These are phyloP conservation scores for Colletotrichum sojae DNA, from an alignment of 2,329 filamentous ascomycete species.

Conservation along the genomic window DNA sequence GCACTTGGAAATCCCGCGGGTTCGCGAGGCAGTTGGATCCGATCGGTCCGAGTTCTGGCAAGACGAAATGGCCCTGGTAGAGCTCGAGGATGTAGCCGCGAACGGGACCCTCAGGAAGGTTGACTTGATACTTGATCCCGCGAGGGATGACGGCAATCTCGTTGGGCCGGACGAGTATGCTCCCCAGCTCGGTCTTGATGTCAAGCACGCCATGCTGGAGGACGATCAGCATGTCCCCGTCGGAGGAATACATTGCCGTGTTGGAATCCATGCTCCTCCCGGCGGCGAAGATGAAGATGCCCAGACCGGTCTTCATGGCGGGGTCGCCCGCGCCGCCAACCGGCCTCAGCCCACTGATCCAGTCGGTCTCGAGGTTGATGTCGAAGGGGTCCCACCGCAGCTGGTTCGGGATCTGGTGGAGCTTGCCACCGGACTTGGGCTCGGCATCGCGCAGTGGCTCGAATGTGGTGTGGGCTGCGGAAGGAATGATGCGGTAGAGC, in stretches of 20 bases:
- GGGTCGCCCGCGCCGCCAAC: constrained; percentile 80
- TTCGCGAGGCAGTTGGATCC: constrained; percentile 79
- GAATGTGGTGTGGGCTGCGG: constrained; percentile 63
- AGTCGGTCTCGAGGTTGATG: constrained; percentile 61
- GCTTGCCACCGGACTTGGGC: constrained; percentile 63
- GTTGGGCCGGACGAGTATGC: constrained; percentile 71
- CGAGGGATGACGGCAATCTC: constrained; percentile 76
- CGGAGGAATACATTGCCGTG: constrained; percentile 79
- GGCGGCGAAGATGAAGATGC: constrained; percentile 78
- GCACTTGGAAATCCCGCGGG: constrained; percentile 74
- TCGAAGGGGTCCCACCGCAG: constrained; percentile 88
- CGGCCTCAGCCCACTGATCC: constrained; percentile 66
- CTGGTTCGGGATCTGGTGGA: constrained; percentile 86
- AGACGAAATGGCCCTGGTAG: constrained; percentile 74
- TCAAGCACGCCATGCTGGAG: constrained; percentile 75
- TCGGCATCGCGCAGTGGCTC: constrained; percentile 42
- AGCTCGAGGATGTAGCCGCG: constrained; percentile 78
- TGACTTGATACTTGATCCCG: constrained; percentile 73
- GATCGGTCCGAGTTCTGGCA: constrained; percentile 77
- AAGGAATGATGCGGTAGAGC: constrained; percentile 72
- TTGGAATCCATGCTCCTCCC: constrained; percentile 77
- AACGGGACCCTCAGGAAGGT: constrained; percentile 69
- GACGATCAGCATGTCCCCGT: constrained; percentile 78
- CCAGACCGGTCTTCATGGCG: constrained; percentile 76
- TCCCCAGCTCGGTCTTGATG: constrained; percentile 76